Base-by-base conservation (phyloP, 306 rosid species). In the Sophora flavescens region DNA sequence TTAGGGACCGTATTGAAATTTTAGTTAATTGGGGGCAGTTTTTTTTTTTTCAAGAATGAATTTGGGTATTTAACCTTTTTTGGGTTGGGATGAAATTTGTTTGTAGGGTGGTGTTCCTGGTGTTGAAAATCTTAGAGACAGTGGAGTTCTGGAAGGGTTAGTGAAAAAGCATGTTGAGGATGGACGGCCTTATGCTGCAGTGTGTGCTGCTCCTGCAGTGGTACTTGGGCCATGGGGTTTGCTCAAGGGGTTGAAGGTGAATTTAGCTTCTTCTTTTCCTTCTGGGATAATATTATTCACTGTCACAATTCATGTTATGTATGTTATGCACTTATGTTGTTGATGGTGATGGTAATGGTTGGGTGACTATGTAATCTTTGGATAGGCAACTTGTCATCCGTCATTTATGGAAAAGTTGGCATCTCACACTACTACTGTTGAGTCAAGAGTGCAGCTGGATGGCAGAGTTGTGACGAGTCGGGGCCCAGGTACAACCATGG, bases 131-230 rank as follows among this genome's bases (percentile, higher is more conserved):
- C 90, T 90, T 41, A 88, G 83, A 82, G 87, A 88, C 28, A 75
- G 77, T 84, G 82, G 45, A 56, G 80, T 81, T 77, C 76, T 90
- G 63, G 88, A 90, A 66, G 81, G 52, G 51, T 66, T 90, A 75
- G 88, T 90, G 72, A 88, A 83, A 78, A 86, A 86, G 80, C 98
- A 92, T 63, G 98, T 92, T 8, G 82, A 84, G 41, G 88, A 90
- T 26, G 96, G 95, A 63, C 84, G 87, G 82, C 90, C 85, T 61
- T 90, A 89, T 78, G 91, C 97, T 5, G 98, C 96, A 3, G 83
- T 94, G 1, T 94, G 97, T 83, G 97, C 97, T 84, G 90, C 98
- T 66, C 98, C 98, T 64, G 98, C 96, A 0, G 96, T 84, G 81
- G 93, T 83, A 18, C 88, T 94, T 77, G 98, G 90, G 56, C 82